These are phyloP conservation scores for Cryptosporidium ryanae DNA, from an alignment of 169 alveolate species.

Conservation along the genomic window DNA sequence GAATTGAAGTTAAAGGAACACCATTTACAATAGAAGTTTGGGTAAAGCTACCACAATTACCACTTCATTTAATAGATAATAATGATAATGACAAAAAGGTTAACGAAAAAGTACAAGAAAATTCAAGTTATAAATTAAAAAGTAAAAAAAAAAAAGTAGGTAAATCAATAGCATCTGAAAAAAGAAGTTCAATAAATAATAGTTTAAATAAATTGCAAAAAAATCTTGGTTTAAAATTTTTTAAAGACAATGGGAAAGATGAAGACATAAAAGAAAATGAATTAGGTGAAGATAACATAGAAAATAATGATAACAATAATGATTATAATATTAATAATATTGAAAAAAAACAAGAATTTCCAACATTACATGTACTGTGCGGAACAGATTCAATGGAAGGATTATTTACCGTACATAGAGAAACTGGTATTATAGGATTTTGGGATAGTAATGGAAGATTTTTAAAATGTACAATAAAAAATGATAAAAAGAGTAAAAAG, in stretches of 20 bases:
- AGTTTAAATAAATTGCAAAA: conserved; percentile 42
- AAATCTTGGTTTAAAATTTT: conserved; percentile 32
- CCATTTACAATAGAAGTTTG: conserved; percentile 70
- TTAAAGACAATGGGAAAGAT: not conserved
- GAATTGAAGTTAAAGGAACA: conserved; percentile 48
- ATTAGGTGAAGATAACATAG: not conserved
- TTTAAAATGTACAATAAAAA: conserved; percentile 55
- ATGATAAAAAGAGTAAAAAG: conserved; percentile 19
- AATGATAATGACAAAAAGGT: conserved; percentile 10
- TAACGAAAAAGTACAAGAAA: not conserved
- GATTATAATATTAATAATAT: not conserved
- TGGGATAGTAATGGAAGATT: conserved; percentile 75
- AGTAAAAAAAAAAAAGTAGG: conserved; percentile 10
- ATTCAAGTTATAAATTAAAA: conserved; percentile 15
- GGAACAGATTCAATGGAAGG: conserved; percentile 75
- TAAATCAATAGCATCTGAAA: conserved; percentile 14
- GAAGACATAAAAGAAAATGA: not conserved
- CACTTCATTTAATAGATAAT: not conserved
- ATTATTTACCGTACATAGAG: conserved; percentile 59
- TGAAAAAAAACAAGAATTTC: conserved; percentile 29
- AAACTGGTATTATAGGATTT: conserved; percentile 68
- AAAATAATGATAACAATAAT: not conserved
- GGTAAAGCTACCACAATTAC: conserved; percentile 61
- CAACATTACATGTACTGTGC: conserved; percentile 68
- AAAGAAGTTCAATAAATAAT: conserved; percentile 11